Evolutionary conservation across 768 basidiomycete genomes (phyloP).

Genomic region (Agrocybe praecox): DNA sequence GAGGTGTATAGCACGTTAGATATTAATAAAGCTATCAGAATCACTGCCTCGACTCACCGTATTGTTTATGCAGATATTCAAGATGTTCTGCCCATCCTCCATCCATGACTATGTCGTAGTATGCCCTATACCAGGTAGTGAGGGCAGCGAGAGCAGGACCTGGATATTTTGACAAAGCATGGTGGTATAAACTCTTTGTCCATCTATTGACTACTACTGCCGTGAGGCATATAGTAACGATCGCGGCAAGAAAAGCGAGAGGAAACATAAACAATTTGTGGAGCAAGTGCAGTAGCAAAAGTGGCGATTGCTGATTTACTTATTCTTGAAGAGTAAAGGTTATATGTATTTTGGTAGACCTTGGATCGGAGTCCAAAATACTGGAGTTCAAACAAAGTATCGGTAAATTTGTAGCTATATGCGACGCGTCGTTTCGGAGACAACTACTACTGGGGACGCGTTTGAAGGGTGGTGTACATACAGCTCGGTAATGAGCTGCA

Average conservation of each 20-base stretch:
- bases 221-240: slow-evolving; percentile 4
- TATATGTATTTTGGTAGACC: no score
- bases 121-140: slow-evolving; percentile 34
- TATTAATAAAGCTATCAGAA: background rate
- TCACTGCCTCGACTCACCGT: slow-evolving; percentile 28
- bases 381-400: no score
- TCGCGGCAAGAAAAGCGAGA: background rate
- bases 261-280: background rate
- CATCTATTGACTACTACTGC: background rate
- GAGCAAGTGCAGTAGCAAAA: background rate
- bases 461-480: no score
- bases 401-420: no score
- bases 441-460: no score
- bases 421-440: no score
- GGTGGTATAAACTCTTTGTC: slow-evolving; percentile 10
- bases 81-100: slow-evolving; percentile 40
- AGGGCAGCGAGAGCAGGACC: slow-evolving; percentile 35
- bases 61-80: slow-evolving; percentile 33
- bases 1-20: background rate
- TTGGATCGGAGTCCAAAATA: no score
- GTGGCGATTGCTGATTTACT: no score
- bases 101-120: slow-evolving; percentile 36
- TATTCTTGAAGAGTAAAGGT: no score
- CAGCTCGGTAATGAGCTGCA: no score
- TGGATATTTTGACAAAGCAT: slow-evolving; percentile 32